Conservation (phyloP, 768 basidiomycete genomes). For the Macrolepiota fuliginosa region DNA sequence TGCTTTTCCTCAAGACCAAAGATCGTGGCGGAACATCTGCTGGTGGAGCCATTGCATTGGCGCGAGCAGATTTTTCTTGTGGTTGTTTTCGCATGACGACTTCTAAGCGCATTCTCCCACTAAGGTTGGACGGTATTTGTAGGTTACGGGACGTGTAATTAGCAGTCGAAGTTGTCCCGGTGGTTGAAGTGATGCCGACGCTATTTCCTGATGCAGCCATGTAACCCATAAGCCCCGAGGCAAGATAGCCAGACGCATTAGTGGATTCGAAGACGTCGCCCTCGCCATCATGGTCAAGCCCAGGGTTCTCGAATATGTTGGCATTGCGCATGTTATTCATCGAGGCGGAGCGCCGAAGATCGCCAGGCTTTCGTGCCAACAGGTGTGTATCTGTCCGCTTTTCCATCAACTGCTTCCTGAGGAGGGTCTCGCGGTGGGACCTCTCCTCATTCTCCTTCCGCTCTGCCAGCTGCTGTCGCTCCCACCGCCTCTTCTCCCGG, state of each 20-base stretch:
- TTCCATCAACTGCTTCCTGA: conserved; percentile 1
- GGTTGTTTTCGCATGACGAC: conserved; percentile 46
- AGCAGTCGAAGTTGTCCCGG: conserved; percentile 77
- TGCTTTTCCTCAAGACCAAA: conserved; percentile 63
- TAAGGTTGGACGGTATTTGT: conserved; percentile 52
- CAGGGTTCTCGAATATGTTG: neutral
- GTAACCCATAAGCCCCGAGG: conserved; percentile 55
- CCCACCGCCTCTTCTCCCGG: conserved; percentile 65
- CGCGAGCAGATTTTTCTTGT: conserved; percentile 46
- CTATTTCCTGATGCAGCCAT: conserved; percentile 95
- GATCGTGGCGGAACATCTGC: conserved; percentile 51
- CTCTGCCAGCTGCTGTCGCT: conserved; percentile 50
- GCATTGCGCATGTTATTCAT: conserved; percentile 68
- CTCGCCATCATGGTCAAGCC: conserved; percentile 4
- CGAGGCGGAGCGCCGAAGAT: conserved; percentile 72
- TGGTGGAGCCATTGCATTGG: conserved; percentile 65
- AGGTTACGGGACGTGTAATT: conserved; percentile 43
- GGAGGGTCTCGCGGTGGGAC: conserved; percentile 1
- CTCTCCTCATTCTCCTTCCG: conserved; percentile 39
- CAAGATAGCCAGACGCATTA: conserved; percentile 69
- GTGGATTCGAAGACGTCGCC: conserved; percentile 44
- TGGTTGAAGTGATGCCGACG: conserved; percentile 87
- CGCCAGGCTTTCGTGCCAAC: conserved; percentile 30
- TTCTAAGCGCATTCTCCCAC: conserved; percentile 58
- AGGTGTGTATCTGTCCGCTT: neutral